phyloP scores from a whole-genome alignment of 2,329 filamentous ascomycete species.

The Pseudonectria foliicola region DNA sequence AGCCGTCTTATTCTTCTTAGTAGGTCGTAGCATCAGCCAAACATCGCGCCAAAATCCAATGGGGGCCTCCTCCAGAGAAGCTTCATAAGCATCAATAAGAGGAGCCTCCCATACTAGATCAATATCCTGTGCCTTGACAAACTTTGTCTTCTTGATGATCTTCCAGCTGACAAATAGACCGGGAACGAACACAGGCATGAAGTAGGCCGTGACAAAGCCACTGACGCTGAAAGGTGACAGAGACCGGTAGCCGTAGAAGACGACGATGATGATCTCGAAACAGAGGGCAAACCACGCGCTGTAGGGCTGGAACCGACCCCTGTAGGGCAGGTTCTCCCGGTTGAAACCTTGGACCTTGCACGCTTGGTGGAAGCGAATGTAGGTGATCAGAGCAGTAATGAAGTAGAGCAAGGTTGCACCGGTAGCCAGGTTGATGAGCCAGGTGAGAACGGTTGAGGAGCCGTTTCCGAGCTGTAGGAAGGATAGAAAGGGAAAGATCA shows the following conservation, averaged over 20 bases:
- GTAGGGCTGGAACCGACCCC: constrained; percentile 49
- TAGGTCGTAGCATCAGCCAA: too few species aligned
- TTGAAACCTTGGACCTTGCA: constrained; percentile 42
- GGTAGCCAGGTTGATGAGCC: constrained; percentile 46
- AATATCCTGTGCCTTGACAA: constrained; percentile 44
- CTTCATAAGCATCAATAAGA: constrained; percentile 50
- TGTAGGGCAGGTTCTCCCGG: constrained; percentile 47
- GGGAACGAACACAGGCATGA: constrained; percentile 47
- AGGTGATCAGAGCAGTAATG: constrained; percentile 41
- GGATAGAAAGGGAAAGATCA: constrained; percentile 42
- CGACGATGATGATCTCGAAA: constrained; percentile 33
- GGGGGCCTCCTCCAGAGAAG: constrained; percentile 26
- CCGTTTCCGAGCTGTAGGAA: constrained; percentile 41
- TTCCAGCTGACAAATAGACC: constrained; percentile 55
- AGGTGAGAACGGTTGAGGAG: constrained; percentile 40
- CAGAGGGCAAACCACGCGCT: constrained; percentile 37
- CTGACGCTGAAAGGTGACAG: constrained; percentile 41
- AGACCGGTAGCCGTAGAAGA: constrained; percentile 47
- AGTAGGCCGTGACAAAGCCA: constrained; percentile 45
- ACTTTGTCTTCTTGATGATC: constrained; percentile 49
- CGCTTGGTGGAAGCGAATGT: constrained; percentile 41
- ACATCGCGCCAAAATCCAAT: too few species aligned
- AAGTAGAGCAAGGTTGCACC: constrained; percentile 53
- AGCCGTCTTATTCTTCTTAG: too few species aligned
- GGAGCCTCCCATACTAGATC: constrained; percentile 55